Conservation (phyloP, 1,139 yeast species). For the Scheffersomyces cryptocercus region DNA sequence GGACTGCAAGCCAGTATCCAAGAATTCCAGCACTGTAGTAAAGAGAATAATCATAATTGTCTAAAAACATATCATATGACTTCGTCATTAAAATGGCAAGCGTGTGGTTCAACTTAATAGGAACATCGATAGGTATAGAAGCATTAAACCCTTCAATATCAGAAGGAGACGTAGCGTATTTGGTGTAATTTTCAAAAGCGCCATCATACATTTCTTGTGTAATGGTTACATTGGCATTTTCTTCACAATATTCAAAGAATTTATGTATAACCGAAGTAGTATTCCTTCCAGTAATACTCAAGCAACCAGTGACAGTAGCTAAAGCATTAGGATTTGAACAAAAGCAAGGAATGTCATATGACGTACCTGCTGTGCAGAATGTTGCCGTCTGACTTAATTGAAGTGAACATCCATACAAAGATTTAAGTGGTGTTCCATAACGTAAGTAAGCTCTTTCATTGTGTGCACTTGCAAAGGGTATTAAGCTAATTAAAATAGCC, state of each 20-base stretch:
- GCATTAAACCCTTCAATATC: slow-evolving; percentile 25
- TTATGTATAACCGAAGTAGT: neutral
- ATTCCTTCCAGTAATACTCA: slow-evolving; percentile 2
- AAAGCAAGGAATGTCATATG: slow-evolving; percentile 5
- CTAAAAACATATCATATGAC: slow-evolving; percentile 30
- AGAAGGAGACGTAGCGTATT: slow-evolving; percentile 16
- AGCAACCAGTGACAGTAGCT: slow-evolving; percentile 16
- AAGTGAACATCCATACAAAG: slow-evolving; percentile 19
- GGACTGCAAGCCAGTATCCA: neutral
- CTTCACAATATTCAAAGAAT: slow-evolving; percentile 11
- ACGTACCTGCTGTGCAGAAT: slow-evolving; percentile 13
- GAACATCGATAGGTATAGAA: slow-evolving; percentile 19
- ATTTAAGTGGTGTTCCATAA: slow-evolving; percentile 7
- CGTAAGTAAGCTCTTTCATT: slow-evolving; percentile 9
- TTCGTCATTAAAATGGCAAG: slow-evolving; percentile 13
- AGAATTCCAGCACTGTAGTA: slow-evolving; percentile 45
- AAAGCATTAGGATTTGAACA: slow-evolving; percentile 14
- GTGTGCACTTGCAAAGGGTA: no score
- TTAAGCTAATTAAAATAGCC: no score
- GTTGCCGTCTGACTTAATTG: slow-evolving; percentile 13
- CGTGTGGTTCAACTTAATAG: slow-evolving; percentile 20
- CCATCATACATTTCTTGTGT: slow-evolving; percentile 16
- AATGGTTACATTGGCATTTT: slow-evolving; percentile 10
- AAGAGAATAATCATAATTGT: slow-evolving; percentile 38
- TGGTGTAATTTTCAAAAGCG: slow-evolving; percentile 18